Evolutionary conservation across 2,329 filamentous ascomycete species (phyloP), one percentile per base, ranked within the genome.

Genomic region (Fusarium mexicanum): DNA sequence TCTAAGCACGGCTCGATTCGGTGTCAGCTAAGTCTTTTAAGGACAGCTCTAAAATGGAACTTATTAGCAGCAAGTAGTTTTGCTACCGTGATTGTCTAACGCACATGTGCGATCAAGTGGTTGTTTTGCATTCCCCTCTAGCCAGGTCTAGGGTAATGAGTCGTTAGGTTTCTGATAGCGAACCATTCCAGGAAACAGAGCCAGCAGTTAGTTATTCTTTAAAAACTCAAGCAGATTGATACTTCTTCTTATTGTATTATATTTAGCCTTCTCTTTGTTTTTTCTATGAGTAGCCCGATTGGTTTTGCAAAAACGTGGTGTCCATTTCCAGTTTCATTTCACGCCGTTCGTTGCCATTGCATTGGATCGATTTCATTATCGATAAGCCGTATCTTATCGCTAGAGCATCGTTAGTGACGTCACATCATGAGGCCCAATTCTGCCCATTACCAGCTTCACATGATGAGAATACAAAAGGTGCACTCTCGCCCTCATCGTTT

Each of bases 221-320:
- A 4, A 51, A 5, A 5, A 5, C 22, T 8, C 35, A 37, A 17
- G 8, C 8, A 17, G 16, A 37, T 17, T 17, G 16, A 4, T 37
- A 9, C 35, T 17, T 17, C 3, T 16, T 37, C 16, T 37, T 37
- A 14, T 33, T 33, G 33, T 33, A 33, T 33, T 13, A 9, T 9
- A 12, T 2, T 17, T 8, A 18, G 8, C 4, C 1, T 22, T 8
- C 16, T 29, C 1, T 14, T 11, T 16, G 3, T 26, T 22, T 7
- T 3, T 29, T 3, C 26, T 4, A 7, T 17, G 11, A 18, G 7
- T 8, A 50, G 9, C 22, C 7, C 14, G 1, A 1, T 7, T 24
- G 5, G 11, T n/a, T 12, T 17, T 2, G 4, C 13, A 4, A 0
- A 31, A 4, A 10, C 20, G 4, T 11, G 11, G 9, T 10, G 4